phyloP scores from a whole-genome alignment of 2,329 filamentous ascomycete species.

The Penicillium sp. region DNA sequence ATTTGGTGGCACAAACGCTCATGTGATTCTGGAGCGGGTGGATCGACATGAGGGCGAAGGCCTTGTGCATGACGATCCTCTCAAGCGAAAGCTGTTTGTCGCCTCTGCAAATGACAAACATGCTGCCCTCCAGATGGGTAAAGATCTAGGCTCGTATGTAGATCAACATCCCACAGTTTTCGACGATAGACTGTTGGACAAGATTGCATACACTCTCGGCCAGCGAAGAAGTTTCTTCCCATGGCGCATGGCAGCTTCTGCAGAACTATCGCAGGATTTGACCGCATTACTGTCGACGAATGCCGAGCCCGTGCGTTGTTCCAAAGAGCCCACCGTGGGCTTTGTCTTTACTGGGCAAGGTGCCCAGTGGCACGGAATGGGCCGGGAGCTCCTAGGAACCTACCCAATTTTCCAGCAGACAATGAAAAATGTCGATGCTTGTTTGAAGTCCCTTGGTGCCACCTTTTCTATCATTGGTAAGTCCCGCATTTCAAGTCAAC shows the following conservation, averaged over 20 bases:
- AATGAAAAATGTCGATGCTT: conserved; percentile 18
- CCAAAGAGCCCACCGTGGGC: conserved; percentile 25
- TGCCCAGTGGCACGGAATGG: conserved; percentile 40
- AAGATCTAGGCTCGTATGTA: conserved; percentile 18
- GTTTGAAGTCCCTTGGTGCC: conserved; percentile 21
- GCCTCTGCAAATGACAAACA: conserved; percentile 22
- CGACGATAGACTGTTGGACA: conserved; percentile 20
- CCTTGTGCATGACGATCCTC: conserved; percentile 11
- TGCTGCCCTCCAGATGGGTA: conserved; percentile 13
- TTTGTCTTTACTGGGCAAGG: conserved; percentile 43
- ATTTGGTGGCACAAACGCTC: conserved; percentile 38
- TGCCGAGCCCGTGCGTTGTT: conserved; percentile 17
- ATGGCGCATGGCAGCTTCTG: conserved; percentile 23
- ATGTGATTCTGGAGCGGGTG: conserved; percentile 32
- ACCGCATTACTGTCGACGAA: conserved; percentile 12
- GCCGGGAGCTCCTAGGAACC: conserved; percentile 28
- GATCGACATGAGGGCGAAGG: conserved; percentile 19
- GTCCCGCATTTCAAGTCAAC: neutral
- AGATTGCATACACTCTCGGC: conserved; percentile 25
- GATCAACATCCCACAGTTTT: conserved; percentile 20
- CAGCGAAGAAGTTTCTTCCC: conserved; percentile 23
- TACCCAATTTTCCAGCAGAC: conserved; percentile 25
- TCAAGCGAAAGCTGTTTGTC: conserved; percentile 18
- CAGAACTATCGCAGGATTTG: conserved; percentile 11
- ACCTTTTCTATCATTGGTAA: conserved; percentile 27